phyloP scores from a whole-genome alignment of 257 asterid species.

The Nicotiana attenuata region DNA sequence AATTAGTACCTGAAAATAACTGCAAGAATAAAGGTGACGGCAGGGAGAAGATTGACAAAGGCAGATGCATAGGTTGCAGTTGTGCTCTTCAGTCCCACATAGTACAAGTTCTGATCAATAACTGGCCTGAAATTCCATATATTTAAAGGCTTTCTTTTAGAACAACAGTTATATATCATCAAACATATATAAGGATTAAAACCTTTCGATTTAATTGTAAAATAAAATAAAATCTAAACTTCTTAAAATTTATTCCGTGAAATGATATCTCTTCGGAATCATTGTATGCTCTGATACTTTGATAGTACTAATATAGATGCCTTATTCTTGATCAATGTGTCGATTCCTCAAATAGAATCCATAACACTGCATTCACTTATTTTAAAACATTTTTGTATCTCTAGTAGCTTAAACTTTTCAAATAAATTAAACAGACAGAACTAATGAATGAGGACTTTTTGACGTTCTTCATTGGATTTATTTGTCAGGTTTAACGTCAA shows the following conservation, averaged over 20 bases:
- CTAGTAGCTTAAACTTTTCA: background rate
- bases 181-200: background rate
- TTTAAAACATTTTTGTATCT: background rate
- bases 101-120: slow-evolving; percentile 83
- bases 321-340: background rate
- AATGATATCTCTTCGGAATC: slow-evolving; percentile 1
- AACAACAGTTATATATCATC: background rate
- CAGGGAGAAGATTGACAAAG: slow-evolving; percentile 77
- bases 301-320: background rate
- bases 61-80: slow-evolving; percentile 94
- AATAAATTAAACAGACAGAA: background rate
- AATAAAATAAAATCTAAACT: background rate
- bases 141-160: background rate
- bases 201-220: background rate
- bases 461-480: background rate
- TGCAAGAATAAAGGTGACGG: slow-evolving; percentile 83
- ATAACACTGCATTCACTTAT: background rate
- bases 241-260: background rate
- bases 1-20: slow-evolving; percentile 62
- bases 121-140: slow-evolving; percentile 57
- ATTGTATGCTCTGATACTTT: background rate
- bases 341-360: background rate
- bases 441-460: background rate
- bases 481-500: background rate
- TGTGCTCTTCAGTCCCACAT: slow-evolving; percentile 68